phyloP scores from a whole-genome alignment of 1,284 basidiomycete genomes.

The Neonothopanus nambi region DNA sequence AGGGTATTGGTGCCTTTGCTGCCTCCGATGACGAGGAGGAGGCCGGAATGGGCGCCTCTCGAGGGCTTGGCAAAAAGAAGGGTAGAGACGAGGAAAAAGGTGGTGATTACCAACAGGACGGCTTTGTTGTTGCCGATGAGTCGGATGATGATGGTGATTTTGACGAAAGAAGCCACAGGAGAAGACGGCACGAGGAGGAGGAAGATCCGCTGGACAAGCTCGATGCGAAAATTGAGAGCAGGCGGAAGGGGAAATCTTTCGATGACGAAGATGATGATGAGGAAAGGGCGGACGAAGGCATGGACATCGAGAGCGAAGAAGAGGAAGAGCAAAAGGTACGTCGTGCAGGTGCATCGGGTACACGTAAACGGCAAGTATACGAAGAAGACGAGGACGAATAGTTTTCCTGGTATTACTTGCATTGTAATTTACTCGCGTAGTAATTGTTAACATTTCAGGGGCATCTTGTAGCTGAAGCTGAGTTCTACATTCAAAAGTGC shows the following conservation, averaged over 20 bases:
- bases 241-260: conserved; percentile 32
- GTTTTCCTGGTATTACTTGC: conserved; percentile 6
- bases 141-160: conserved; percentile 63
- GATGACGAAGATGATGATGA: conserved; percentile 38
- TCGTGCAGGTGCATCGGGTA: conserved; percentile 37
- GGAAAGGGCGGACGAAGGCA: conserved; percentile 36
- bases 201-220: conserved; percentile 69
- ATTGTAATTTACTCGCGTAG: neutral
- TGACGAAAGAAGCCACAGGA: conserved; percentile 36
- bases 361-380: conserved; percentile 58
- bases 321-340: conserved; percentile 65
- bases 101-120: conserved; percentile 79
- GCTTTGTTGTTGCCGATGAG: conserved; percentile 77
- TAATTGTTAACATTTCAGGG: neutral
- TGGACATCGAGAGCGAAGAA: conserved; percentile 79
- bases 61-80: conserved; percentile 37
- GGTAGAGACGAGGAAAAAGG: conserved; percentile 38
- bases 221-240: conserved; percentile 59
- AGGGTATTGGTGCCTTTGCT: conserved; percentile 23
- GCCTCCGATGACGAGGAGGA: conserved; percentile 28
- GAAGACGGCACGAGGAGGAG: conserved; percentile 45
- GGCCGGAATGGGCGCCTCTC: conserved; percentile 30
- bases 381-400: conserved; percentile 63
- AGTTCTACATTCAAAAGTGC: neutral
- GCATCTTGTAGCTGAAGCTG: neutral